These are phyloP conservation scores for Postia placenta DNA, from an alignment of 768 basidiomycete genomes.

Conservation along the genomic window DNA sequence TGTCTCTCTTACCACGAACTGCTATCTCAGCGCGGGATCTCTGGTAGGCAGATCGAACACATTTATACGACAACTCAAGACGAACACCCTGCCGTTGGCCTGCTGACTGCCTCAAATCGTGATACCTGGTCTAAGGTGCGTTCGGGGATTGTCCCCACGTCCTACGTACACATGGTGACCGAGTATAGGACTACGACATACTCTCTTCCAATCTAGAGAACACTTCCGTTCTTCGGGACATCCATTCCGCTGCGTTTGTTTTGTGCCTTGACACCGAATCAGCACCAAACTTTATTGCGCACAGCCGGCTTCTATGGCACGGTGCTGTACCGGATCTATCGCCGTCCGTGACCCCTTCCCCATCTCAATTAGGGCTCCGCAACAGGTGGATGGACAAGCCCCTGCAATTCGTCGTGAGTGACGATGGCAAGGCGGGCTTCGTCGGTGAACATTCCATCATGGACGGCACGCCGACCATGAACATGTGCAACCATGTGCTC, in stretches of 20 bases:
- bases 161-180: too few species aligned
- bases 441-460: constrained; percentile 93
- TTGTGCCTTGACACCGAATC: constrained; percentile 69
- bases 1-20: not conserved
- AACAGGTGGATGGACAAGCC: constrained; percentile 93
- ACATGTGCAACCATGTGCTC: constrained; percentile 67
- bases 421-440: constrained; percentile 74
- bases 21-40: not conserved
- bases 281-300: constrained; percentile 46
- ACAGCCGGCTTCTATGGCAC: constrained; percentile 78
- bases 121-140: constrained; percentile 85
- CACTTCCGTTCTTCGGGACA: constrained; percentile 54
- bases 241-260: constrained; percentile 83
- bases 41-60: constrained; percentile 57
- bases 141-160: not conserved
- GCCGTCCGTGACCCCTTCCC: not conserved
- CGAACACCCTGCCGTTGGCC: constrained; percentile 70
- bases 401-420: constrained; percentile 77
- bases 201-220: constrained; percentile 60
- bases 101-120: constrained; percentile 72
- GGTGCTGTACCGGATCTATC: constrained; percentile 40
- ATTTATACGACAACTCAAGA: constrained; percentile 60
- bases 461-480: constrained; percentile 81
- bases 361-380: constrained; percentile 41
- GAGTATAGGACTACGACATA: constrained; percentile 51